A percentile compares a stretch with the other conserved stretches of the same genome.
Conservation (phyloP, 2,329 filamentous ascomycete genomes). For the Cercospora sp. region DNA sequence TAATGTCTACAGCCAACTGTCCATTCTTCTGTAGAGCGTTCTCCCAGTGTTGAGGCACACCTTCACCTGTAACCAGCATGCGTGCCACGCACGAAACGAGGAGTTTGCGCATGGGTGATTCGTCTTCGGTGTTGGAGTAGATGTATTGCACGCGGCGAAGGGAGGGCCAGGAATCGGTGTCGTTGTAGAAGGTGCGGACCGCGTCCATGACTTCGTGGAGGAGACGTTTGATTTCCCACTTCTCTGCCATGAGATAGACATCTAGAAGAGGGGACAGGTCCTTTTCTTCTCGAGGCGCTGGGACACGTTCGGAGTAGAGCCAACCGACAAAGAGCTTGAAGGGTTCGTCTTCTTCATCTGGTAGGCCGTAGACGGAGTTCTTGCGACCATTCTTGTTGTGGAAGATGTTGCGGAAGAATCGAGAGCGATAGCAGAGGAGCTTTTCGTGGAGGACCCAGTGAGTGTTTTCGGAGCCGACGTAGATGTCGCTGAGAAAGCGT, state of each 20-base stretch:
- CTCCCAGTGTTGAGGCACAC: slow-evolving; percentile 56
- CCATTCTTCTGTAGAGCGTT: slow-evolving; percentile 57
- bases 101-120: slow-evolving; percentile 37
- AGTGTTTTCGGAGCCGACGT: slow-evolving; percentile 55
- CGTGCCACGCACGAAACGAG: slow-evolving; percentile 52
- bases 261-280: slow-evolving; percentile 54
- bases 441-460: slow-evolving; percentile 59
- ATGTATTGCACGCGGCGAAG: slow-evolving; percentile 53
- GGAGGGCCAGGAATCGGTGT: slow-evolving; percentile 54
- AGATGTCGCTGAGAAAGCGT: slow-evolving; percentile 46
- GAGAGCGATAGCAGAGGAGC: slow-evolving; percentile 55
- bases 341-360: slow-evolving; percentile 53
- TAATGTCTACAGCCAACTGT: slow-evolving; percentile 57
- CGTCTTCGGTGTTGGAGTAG: slow-evolving; percentile 36
- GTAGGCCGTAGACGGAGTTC: slow-evolving; percentile 49
- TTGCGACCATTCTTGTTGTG: slow-evolving; percentile 37
- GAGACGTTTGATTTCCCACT: slow-evolving; percentile 52
- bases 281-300: slow-evolving; percentile 50
- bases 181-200: slow-evolving; percentile 54
- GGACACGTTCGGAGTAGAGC: slow-evolving; percentile 54
- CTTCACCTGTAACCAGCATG: slow-evolving; percentile 52
- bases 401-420: slow-evolving; percentile 56
- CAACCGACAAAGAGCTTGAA: slow-evolving; percentile 56
- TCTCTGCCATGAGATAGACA: slow-evolving; percentile 56
- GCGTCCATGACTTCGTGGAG: slow-evolving; percentile 51